Conservation (phyloP, 768 basidiomycete species). For the Plicaturopsis crispa region DNA sequence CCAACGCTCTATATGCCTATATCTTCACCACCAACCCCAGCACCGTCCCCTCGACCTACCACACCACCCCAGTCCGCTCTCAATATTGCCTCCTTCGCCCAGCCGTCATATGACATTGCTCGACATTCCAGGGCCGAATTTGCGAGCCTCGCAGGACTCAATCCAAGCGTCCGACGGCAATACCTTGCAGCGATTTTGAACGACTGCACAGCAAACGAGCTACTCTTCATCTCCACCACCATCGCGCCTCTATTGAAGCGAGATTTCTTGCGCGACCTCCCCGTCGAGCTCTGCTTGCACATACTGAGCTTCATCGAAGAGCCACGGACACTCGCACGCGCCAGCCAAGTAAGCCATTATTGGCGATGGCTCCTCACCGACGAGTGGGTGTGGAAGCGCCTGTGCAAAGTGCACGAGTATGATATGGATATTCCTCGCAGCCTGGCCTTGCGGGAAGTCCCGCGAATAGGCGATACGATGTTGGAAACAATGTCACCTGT, state of each 20-base stretch:
- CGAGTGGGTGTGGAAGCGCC: slow-evolving; percentile 72
- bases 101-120: slow-evolving; percentile 14
- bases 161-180: slow-evolving; percentile 37
- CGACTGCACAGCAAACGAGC: slow-evolving; percentile 51
- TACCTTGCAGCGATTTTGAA: slow-evolving; percentile 43
- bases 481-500: slow-evolving; percentile 26
- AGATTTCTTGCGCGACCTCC: slow-evolving; percentile 40
- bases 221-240: slow-evolving; percentile 59
- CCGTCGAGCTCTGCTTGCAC: slow-evolving; percentile 61
- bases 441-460: too few species aligned
- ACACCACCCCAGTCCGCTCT: slow-evolving; percentile 10
- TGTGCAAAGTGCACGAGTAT: slow-evolving; percentile 60
- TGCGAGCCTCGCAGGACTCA: slow-evolving; percentile 20
- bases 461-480: slow-evolving; percentile 25
- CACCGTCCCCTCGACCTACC: slow-evolving; percentile 44
- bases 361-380: slow-evolving; percentile 71
- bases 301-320: slow-evolving; percentile 75
- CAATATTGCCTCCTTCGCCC: not conserved
- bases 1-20: slow-evolving; percentile 44
- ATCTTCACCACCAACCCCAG: slow-evolving; percentile 53
- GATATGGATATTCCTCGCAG: slow-evolving; percentile 9
- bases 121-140: slow-evolving; percentile 24
- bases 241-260: slow-evolving; percentile 58
- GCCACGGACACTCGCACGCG: slow-evolving; percentile 60
- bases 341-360: slow-evolving; percentile 57